These are phyloP conservation scores for Fusarium nisikadoi DNA, from an alignment of 2,329 filamentous ascomycete species.

Conservation along the genomic window DNA sequence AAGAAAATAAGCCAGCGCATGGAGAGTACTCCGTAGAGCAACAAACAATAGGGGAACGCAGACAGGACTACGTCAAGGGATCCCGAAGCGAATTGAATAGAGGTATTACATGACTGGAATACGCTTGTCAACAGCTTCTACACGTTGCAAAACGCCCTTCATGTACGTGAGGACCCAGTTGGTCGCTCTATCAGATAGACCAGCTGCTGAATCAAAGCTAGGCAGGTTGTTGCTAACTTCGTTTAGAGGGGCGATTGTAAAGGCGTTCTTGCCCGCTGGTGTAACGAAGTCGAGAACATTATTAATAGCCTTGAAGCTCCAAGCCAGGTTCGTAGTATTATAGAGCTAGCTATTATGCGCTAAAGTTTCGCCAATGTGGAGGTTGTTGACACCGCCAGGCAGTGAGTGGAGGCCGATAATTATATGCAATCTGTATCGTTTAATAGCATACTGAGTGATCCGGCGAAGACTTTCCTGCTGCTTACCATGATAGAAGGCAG, in stretches of 20 bases:
- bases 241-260: too few species aligned
- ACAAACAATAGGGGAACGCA: fast-evolving
- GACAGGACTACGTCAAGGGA: fast-evolving
- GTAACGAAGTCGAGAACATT: not conserved
- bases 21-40: fast-evolving
- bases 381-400: not conserved
- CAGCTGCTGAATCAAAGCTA: not conserved
- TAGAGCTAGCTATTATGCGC: not conserved
- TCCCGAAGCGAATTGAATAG: fast-evolving
- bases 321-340: not conserved
- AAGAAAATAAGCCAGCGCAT: fast-evolving
- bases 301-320: not conserved
- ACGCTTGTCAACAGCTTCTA: not conserved
- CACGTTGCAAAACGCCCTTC: not conserved
- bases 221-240: too few species aligned
- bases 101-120: not conserved
- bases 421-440: not conserved
- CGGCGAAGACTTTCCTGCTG: not conserved
- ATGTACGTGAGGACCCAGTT: not conserved
- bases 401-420: not conserved
- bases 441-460: not conserved
- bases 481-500: not conserved
- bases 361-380: not conserved
- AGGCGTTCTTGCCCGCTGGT: too few species aligned
- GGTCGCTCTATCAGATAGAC: not conserved